Base-by-base conservation (phyloP, 1,139 yeast species). In the Taphrina sp. region DNA sequence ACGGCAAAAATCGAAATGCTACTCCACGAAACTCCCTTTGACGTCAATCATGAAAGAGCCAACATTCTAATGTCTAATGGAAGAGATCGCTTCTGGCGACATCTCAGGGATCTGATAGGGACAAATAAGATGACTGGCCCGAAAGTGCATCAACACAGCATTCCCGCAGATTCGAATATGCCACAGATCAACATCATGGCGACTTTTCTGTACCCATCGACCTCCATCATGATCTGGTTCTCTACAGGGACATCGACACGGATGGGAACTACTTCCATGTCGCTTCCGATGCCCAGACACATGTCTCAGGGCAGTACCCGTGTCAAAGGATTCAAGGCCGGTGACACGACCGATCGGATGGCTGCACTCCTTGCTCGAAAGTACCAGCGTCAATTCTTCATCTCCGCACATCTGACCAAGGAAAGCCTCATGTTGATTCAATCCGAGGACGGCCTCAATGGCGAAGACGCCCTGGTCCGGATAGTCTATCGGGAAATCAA, bases 171-270 rank as follows among this genome's bases (percentile, higher is more conserved):
- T 33, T 23, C 24, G 8, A 8, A 22, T 12, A 14, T 24, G 3
- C 56, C 49, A n/a, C 45, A 24, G 12, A 35, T 42, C 29, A 28
- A 42, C 14, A 17, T 56, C 14, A 56, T 51, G 33, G 24, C 51
- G 24, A 39, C 45, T 3, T 44, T 42, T 16, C 51, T 56, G 24
- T 38, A 42, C 22, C 58, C 58, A 5, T 51, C 58, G n/a, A 29
- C 44, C 14, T 39, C 56, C 7, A 26, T 56, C 36, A 33, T 49
- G 38, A 24, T 56, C 29, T 56, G 58, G 58, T 52, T 45, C 23
- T 46, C 54, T n/a, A 41, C 41, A 16, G 47, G 45, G 10, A 23
- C 24, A 5, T 10, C 52, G n/a, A 37, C 34, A 14, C 29, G 23
- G 4, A 34, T 41, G 7, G 46, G 45, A 10, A 39, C 51, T 19